phyloP scores from a whole-genome alignment of 192 early-diverging fungal species.

The Mortierella antarctica region DNA sequence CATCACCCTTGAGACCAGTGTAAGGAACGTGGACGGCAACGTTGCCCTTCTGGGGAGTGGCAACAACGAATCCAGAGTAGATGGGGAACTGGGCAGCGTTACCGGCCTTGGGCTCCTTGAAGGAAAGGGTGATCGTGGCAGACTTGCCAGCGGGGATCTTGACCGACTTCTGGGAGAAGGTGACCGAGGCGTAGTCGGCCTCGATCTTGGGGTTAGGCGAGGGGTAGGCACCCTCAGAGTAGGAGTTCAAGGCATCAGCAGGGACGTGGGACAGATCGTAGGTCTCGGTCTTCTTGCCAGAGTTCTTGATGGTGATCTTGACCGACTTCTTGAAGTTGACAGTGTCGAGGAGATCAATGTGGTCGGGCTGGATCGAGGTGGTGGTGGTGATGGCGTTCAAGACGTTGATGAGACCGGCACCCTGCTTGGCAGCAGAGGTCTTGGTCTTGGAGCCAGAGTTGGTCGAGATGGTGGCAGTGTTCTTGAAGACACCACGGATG shows the following conservation, averaged over 20 bases:
- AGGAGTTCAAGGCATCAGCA: conserved; percentile 37
- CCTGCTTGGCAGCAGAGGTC: conserved; percentile 42
- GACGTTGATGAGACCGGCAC: conserved; percentile 43
- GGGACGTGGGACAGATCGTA: conserved; percentile 53
- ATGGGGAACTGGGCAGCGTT: conserved; percentile 12
- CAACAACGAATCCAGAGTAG: conserved; percentile 25
- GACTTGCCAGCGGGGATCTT: conserved; percentile 42
- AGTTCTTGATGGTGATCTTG: conserved; percentile 54
- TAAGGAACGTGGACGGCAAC: conserved; percentile 29
- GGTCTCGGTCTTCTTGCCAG: conserved; percentile 31
- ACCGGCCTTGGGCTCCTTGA: conserved; percentile 46
- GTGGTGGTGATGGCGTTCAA: conserved; percentile 22
- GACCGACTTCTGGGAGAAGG: conserved; percentile 35
- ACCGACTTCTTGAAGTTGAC: conserved; percentile 28
- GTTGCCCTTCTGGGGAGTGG: conserved; percentile 20
- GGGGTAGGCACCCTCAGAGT: conserved; percentile 26
- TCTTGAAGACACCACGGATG: conserved; percentile 44
- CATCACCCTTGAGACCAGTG: conserved; percentile 35
- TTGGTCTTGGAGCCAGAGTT: conserved; percentile 4
- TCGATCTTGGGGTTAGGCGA: conserved; percentile 16
- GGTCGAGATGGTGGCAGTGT: conserved; percentile 29
- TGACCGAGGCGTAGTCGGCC: conserved; percentile 41
- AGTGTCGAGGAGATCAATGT: conserved; percentile 30
- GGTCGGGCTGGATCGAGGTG: conserved; percentile 18
- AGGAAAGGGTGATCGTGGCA: conserved; percentile 44